Percentiles rank a stretch among this genome's conserved stretches.
phyloP scores from a whole-genome alignment of 1,284 basidiomycete species.

The Megacollybia platyphylla region DNA sequence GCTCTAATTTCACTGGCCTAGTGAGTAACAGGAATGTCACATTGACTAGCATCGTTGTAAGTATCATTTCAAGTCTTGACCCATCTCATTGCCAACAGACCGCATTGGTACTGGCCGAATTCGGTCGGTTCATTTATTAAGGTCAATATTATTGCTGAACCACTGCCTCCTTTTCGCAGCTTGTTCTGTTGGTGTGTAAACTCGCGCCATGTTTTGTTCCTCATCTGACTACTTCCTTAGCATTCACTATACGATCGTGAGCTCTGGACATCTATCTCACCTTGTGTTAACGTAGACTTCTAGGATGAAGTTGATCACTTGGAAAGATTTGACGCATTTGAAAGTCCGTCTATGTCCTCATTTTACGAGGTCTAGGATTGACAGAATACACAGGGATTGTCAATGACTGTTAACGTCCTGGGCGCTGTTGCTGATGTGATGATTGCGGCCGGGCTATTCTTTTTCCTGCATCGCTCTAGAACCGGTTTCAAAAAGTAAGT shows the following conservation, averaged over 20 bases:
- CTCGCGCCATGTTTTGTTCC: conserved; percentile 2
- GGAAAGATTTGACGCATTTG: conserved; percentile 26
- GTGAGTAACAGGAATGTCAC: conserved; percentile 33
- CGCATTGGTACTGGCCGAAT: conserved; percentile 30
- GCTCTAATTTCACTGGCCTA: conserved; percentile 9
- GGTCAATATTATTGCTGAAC: too few species aligned
- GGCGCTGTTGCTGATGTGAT: conserved; percentile 37
- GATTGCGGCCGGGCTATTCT: conserved; percentile 35
- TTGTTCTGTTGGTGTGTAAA: conserved; percentile 24
- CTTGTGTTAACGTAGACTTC: conserved; percentile 1
- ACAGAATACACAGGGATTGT: conserved; percentile 24
- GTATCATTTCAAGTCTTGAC: conserved; percentile 7
- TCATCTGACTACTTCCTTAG: conserved; percentile 11
- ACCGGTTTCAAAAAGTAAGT: conserved; percentile 39
- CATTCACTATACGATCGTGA: conserved; percentile 31
- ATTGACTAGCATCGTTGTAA: conserved; percentile 26
- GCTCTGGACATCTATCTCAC: conserved; percentile 7
- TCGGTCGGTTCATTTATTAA: conserved; percentile 14
- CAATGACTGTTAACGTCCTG: conserved; percentile 41
- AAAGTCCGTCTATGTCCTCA: conserved; percentile 19
- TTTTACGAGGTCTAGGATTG: conserved; percentile 1
- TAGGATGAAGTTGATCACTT: conserved; percentile 29
- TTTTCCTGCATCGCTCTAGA: conserved; percentile 33
- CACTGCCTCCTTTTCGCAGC: conserved; percentile 12
- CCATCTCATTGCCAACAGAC: conserved; percentile 13